phyloP scores from a whole-genome alignment of 805 yeast genomes.

The Metschnikowia similis region DNA sequence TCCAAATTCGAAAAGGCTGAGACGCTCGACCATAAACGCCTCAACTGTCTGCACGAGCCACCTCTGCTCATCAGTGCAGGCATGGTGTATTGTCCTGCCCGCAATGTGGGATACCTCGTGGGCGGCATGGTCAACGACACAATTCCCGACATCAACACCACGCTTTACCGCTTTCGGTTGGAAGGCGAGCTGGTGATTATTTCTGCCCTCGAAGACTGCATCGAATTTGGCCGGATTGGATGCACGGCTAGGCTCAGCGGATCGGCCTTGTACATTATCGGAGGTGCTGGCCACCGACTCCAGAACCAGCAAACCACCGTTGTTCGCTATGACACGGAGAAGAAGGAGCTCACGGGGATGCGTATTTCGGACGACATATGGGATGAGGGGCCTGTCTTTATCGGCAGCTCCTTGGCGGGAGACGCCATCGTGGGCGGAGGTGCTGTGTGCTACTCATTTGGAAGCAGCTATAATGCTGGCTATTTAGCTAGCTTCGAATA shows the following conservation, averaged over 20 bases:
- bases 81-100: slow-evolving; percentile 25
- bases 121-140: slow-evolving; percentile 44
- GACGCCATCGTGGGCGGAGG: slow-evolving; percentile 57
- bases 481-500: slow-evolving; percentile 9
- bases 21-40: neutral
- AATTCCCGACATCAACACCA: slow-evolving; percentile 27
- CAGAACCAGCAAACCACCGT: slow-evolving; percentile 25
- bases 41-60: neutral
- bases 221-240: slow-evolving; percentile 47
- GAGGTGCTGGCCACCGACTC: slow-evolving; percentile 52
- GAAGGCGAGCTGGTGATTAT: slow-evolving; percentile 10
- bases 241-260: slow-evolving; percentile 31
- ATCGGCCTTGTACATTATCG: slow-evolving; percentile 43
- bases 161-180: slow-evolving; percentile 33
- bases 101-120: slow-evolving; percentile 34
- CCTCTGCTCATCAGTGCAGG: slow-evolving; percentile 27
- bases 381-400: slow-evolving; percentile 45
- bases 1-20: neutral
- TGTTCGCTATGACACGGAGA: slow-evolving; percentile 27
- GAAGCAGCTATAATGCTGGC: slow-evolving; percentile 37
- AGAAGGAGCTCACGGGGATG: slow-evolving; percentile 1
- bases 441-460: slow-evolving; percentile 80
- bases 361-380: slow-evolving; percentile 33
- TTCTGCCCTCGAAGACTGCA: slow-evolving; percentile 17
- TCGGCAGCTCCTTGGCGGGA: slow-evolving; percentile 47